Evolutionary conservation across 2,329 filamentous ascomycete species (phyloP).

Genomic region (Bipolaris oryzae): DNA sequence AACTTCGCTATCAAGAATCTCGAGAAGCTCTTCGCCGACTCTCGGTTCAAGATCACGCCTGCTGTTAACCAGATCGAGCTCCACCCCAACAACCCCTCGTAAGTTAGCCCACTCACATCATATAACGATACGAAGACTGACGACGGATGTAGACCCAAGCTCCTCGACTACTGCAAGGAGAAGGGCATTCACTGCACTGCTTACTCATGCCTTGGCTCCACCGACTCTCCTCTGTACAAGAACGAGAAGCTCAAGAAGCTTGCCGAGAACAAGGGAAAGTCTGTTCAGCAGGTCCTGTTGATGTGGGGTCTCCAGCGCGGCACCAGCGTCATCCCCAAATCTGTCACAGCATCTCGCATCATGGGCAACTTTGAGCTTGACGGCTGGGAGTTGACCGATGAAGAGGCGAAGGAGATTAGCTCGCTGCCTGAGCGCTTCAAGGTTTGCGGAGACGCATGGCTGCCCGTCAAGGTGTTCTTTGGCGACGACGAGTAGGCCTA

Average conservation of each 20-base stretch:
- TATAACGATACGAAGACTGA: constrained; percentile 12
- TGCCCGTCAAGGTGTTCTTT: constrained; percentile 81
- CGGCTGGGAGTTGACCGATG: constrained; percentile 73
- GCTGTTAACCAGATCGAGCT: constrained; percentile 85
- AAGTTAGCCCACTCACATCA: constrained; percentile 13
- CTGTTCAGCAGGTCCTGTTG: constrained; percentile 76
- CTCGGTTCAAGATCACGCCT: constrained; percentile 65
- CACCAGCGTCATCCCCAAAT: constrained; percentile 86
- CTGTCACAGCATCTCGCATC: constrained; percentile 74
- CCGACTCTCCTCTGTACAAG: constrained; percentile 71
- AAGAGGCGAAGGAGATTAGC: constrained; percentile 73
- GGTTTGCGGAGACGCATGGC: constrained; percentile 71
- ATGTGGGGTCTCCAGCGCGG: constrained; percentile 82
- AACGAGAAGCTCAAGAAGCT: constrained; percentile 67
- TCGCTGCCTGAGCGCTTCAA: constrained; percentile 76
- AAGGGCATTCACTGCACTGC: constrained; percentile 78
- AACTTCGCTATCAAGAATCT: constrained; percentile 85
- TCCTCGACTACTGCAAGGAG: constrained; percentile 72
- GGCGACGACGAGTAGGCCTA: constrained; percentile 73
- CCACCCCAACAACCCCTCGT: constrained; percentile 79
- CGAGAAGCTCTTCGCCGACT: constrained; percentile 72
- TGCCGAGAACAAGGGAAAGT: constrained; percentile 69
- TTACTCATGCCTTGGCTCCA: constrained; percentile 76
- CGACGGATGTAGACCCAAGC: constrained; percentile 61
- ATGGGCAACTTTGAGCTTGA: constrained; percentile 75